These are phyloP conservation scores for Leptodermis oblonga DNA, from an alignment of 257 asterid species.

Conservation along the genomic window DNA sequence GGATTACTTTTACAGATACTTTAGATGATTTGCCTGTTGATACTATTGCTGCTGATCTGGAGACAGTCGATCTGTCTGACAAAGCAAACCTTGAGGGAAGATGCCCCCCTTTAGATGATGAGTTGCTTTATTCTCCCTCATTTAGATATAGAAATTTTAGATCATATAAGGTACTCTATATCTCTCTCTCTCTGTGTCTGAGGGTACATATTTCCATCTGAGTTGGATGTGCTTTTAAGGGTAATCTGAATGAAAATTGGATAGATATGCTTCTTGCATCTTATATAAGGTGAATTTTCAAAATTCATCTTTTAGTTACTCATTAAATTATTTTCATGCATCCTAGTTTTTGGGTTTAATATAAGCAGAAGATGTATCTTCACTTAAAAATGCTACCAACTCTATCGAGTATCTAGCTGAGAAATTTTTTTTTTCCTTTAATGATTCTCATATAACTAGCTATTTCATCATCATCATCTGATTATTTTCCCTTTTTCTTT, in stretches of 20 bases:
- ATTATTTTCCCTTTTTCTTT: too few relatives aligned
- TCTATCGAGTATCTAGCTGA: not conserved
- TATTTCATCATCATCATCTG: too few relatives aligned
- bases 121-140: conserved; percentile 25
- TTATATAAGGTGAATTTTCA: not conserved
- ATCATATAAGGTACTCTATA: conserved; percentile 56
- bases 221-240: not conserved
- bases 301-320: not conserved
- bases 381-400: not conserved
- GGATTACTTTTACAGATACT: conserved; percentile 29
- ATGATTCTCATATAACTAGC: too few relatives aligned
- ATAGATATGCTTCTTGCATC: not conserved
- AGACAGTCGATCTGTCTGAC: conserved; percentile 51
- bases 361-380: not conserved
- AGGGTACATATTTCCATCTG: not conserved
- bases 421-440: too few relatives aligned
- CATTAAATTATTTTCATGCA: not conserved
- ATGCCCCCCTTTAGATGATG: conserved; percentile 20
- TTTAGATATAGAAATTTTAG: conserved; percentile 42
- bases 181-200: not conserved
- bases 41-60: conserved; percentile 42
- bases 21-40: conserved; percentile 17
- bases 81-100: conserved; percentile 28
- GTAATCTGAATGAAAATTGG: not conserved
- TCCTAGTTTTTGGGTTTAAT: not conserved